These are phyloP conservation scores for thale cress (Arabidopsis thaliana) DNA, from an alignment of 345 rosid species.

Conservation along the genomic window DNA sequence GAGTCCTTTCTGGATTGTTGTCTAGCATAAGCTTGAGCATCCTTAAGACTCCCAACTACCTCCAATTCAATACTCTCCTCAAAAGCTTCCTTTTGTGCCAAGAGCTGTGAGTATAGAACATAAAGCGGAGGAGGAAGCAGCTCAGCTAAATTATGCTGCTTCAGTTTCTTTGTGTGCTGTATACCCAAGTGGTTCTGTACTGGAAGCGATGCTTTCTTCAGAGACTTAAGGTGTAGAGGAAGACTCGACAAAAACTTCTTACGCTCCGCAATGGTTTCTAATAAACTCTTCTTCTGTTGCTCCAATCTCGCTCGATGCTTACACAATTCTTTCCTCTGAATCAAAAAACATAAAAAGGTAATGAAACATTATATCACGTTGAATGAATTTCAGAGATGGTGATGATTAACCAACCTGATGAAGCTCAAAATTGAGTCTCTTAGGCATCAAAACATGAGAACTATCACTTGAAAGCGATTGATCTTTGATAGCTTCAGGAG, in stretches of 20 bases:
- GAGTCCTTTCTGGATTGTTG: slow-evolving; percentile 81
- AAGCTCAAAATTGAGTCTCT: slow-evolving; percentile 83
- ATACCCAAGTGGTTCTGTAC: slow-evolving; percentile 87
- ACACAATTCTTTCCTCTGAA: slow-evolving; percentile 84
- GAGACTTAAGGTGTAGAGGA: slow-evolving; percentile 88
- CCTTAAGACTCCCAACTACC: slow-evolving; percentile 82
- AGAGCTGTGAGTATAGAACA: slow-evolving; percentile 80
- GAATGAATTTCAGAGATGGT: not conserved
- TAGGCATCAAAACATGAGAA: slow-evolving; percentile 83
- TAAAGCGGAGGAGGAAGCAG: slow-evolving; percentile 94
- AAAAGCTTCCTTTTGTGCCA: slow-evolving; percentile 92
- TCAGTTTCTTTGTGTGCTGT: slow-evolving; percentile 75
- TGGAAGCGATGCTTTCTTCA: slow-evolving; percentile 93
- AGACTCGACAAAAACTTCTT: slow-evolving; percentile 89
- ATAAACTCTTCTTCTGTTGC: slow-evolving; percentile 67
- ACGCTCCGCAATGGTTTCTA: slow-evolving; percentile 80
- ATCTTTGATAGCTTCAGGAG: slow-evolving; percentile 75
- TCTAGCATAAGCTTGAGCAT: slow-evolving; percentile 81
- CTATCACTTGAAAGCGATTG: slow-evolving; percentile 53
- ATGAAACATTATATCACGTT: not conserved
- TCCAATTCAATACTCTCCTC: slow-evolving; percentile 80
- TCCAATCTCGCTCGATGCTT: slow-evolving; percentile 75
- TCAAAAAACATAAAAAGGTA: slow-evolving; percentile 22
- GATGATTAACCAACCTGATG: slow-evolving; percentile 61
- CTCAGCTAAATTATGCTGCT: slow-evolving; percentile 86